A percentile compares a stretch with the other conserved stretches of the same genome.
phyloP scores from a whole-genome alignment of 164 flowering plant genomes.

The Akebia trifoliata region DNA sequence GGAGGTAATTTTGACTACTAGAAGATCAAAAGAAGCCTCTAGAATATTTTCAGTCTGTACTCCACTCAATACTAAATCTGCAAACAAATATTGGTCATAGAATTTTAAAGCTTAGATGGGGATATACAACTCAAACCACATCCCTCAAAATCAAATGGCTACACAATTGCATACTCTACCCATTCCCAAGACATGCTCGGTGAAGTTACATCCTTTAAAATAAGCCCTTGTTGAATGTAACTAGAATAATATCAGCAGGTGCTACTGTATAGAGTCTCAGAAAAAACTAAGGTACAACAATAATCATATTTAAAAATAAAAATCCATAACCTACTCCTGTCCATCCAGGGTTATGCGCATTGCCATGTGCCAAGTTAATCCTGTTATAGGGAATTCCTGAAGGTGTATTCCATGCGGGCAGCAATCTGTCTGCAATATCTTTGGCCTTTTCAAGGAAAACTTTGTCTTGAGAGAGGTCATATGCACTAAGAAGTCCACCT shows the following conservation, averaged over 20 bases:
- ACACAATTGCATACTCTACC: no score
- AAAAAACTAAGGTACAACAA: background rate
- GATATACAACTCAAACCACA: background rate
- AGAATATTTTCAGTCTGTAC: background rate
- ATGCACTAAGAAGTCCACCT: slow-evolving; percentile 98
- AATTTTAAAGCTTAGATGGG: background rate
- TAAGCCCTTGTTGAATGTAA: no score
- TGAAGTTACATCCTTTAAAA: no score
- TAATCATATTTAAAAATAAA: background rate
- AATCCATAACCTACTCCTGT: slow-evolving; percentile 59
- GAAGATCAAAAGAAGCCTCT: background rate
- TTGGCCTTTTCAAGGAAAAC: slow-evolving; percentile 87
- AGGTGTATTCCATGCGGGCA: slow-evolving; percentile 98
- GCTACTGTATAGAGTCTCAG: background rate
- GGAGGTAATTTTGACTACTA: no score
- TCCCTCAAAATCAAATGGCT: background rate
- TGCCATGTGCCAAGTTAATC: slow-evolving; percentile 75
- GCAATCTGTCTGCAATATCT: slow-evolving; percentile 90
- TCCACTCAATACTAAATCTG: background rate
- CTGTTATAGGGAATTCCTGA: slow-evolving; percentile 87
- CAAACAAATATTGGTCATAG: background rate
- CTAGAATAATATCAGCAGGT: no score
- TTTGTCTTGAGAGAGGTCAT: slow-evolving; percentile 86
- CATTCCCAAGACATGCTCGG: no score
- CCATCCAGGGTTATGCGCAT: slow-evolving; percentile 86